These are phyloP conservation scores for Fusarium ambrosium DNA, from an alignment of 2,329 filamentous ascomycete genomes.

Conservation along the genomic window DNA sequence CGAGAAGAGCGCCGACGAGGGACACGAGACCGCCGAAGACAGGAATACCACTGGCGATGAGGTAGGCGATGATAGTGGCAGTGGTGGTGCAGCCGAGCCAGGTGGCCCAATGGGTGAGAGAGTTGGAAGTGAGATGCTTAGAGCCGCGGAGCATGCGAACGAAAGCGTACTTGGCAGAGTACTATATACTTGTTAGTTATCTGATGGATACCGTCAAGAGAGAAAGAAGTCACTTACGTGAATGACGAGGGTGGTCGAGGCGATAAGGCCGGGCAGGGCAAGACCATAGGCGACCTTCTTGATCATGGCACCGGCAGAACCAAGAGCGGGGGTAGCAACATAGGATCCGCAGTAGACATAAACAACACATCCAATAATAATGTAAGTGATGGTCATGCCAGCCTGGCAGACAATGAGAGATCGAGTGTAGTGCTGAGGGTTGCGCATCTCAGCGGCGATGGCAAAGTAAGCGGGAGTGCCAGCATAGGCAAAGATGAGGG, in stretches of 20 bases:
- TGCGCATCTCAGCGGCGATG: constrained; percentile 1
- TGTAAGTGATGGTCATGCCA: neutral
- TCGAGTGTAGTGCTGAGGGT: neutral
- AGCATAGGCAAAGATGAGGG: constrained; percentile 1
- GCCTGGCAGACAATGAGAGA: constrained; percentile 1
- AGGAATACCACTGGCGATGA: neutral
- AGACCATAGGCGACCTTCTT: constrained; percentile 7
- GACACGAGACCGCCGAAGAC: neutral
- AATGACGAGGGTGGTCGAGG: neutral
- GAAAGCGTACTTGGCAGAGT: neutral
- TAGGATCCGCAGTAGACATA: constrained; percentile 5
- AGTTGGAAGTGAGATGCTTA: constrained; percentile 1
- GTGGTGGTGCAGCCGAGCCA: neutral
- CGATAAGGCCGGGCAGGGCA: constrained; percentile 6
- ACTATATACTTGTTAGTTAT: neutral
- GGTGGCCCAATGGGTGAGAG: neutral
- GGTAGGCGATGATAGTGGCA: neutral
- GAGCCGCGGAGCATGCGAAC: neutral
- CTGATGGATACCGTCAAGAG: neutral
- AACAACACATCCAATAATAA: neutral
- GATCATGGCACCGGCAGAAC: neutral
- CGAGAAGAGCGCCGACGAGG: neutral
- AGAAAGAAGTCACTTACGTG: neutral
- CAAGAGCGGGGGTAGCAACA: constrained; percentile 7
- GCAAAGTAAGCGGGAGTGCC: constrained; percentile 4